Conservation (phyloP, 2,329 filamentous ascomycete genomes). For the Nakataea oryzae region DNA sequence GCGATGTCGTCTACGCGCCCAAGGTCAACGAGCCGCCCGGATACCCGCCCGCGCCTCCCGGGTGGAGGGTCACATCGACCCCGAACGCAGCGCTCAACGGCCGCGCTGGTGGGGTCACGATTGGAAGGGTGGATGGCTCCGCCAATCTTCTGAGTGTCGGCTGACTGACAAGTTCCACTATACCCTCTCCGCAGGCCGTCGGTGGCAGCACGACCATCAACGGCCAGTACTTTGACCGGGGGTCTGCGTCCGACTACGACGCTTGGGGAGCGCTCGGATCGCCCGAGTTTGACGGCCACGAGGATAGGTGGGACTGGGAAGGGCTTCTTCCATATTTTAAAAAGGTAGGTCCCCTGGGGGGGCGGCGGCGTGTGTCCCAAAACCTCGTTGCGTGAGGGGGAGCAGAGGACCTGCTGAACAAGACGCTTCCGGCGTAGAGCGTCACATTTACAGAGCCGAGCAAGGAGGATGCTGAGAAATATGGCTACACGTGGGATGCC, state of each 20-base stretch:
- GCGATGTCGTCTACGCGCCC: constrained; percentile 2
- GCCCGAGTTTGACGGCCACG: constrained; percentile 17
- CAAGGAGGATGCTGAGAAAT: neutral
- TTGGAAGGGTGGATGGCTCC: neutral
- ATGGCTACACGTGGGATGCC: constrained; percentile 3
- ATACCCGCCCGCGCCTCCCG: neutral
- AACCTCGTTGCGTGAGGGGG: no score
- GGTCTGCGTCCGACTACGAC: constrained; percentile 1
- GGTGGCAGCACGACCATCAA: neutral
- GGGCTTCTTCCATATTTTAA: constrained; percentile 1
- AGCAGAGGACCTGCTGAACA: neutral
- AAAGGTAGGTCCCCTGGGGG: neutral
- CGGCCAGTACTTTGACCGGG: constrained; percentile 2
- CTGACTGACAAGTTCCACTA: neutral
- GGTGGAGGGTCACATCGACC: neutral
- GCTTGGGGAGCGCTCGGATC: constrained; percentile 34
- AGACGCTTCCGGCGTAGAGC: neutral
- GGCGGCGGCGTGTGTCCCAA: no score
- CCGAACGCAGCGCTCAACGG: neutral
- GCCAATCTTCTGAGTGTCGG: neutral
- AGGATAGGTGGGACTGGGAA: constrained; percentile 2
- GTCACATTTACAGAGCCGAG: constrained; percentile 2
- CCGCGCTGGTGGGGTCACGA: neutral
- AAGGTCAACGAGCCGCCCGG: neutral
- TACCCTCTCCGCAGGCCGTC: neutral